These are phyloP conservation scores for Leucoagaricus sp. DNA, from an alignment of 1,284 basidiomycete species.

Conservation along the genomic window DNA sequence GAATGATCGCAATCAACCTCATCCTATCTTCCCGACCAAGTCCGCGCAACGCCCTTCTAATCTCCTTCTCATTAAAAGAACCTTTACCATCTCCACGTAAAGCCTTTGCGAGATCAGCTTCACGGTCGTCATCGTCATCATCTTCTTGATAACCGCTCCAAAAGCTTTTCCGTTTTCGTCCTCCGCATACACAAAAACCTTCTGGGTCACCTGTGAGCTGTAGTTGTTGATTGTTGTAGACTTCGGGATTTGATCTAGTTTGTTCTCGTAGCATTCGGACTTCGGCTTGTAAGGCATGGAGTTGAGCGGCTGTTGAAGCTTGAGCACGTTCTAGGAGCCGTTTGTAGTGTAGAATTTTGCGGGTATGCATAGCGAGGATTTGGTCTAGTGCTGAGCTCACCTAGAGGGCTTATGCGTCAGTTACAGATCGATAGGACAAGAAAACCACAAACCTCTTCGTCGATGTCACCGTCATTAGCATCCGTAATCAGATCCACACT, in stretches of 20 bases:
- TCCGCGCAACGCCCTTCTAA: conserved; percentile 61
- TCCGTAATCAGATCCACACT: conserved; percentile 72
- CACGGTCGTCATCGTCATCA: conserved; percentile 38
- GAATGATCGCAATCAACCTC: conserved; percentile 63
- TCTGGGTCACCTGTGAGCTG: conserved; percentile 30
- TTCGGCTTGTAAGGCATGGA: conserved; percentile 79
- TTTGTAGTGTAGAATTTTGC: conserved; percentile 71
- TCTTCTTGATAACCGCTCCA: conserved; percentile 64
- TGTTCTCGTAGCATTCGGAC: conserved; percentile 53
- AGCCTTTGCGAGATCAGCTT: conserved; percentile 43
- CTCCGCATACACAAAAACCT: conserved; percentile 60
- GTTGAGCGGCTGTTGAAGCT: conserved; percentile 71
- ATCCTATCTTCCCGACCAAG: conserved; percentile 69
- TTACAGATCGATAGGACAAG: not conserved
- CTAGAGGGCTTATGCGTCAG: conserved; percentile 31
- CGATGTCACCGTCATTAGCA: conserved; percentile 60
- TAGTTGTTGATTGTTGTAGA: conserved; percentile 15
- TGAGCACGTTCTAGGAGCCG: conserved; percentile 76
- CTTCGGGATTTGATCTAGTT: conserved; percentile 20
- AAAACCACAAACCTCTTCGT: conserved; percentile 55
- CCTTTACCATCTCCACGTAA: conserved; percentile 54
- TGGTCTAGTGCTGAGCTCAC: conserved; percentile 57
- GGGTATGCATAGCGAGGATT: conserved; percentile 59
- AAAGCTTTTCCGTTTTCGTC: conserved; percentile 56
- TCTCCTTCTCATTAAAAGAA: conserved; percentile 66